Evolutionary conservation across 148 eudicot genomes (phyloP), one percentile per base, ranked within the genome.

Genomic region (Rheum nobile): DNA sequence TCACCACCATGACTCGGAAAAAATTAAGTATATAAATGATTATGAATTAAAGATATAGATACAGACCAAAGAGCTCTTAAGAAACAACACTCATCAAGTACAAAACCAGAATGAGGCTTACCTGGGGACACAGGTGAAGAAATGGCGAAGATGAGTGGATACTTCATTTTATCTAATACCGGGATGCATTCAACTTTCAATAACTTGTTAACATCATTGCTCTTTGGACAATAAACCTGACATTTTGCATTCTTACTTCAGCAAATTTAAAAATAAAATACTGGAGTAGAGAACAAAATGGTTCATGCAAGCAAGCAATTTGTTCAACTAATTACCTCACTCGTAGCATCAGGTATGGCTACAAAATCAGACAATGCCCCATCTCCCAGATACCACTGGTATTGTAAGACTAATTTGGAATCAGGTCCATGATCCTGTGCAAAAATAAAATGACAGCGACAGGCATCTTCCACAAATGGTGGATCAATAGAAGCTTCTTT

Each of bases 401-500:
- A 95, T 77, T 86, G 89, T 73, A 95, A 84, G 61, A 82, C 87
- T 77, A 95, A 83, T 65, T 86, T 88, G 47, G 86, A 67, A 77
- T 83, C 90, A 77, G 74, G 74, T 72, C 81, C 83, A 72, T 80
- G 83, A 38, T 88, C 92, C 74, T 83, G 83, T 44, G 82, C 75
- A 80, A 95, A 95, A 69, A 82, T 84, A 85, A 92, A 95, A 84
- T 88, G 97, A 82, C 97, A 92, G 67, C 83, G 85, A 67, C 96
- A 92, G 79, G 94, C 96, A 88, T 95, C 97, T 84, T 84, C 99
- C 85, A 84, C 97, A 79, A 87, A 95, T 55, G 99, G 97, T 17
- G 79, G 85, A 78, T 90, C 99, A 54, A 88, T 75, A 67, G 83
- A 90, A 57, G 93, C 92, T 82, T 85, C 96, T 76, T 85, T 88